Evolutionary conservation across 108 stramenopile genomes (phyloP).

Genomic region (Pseudonitzschia pungens): DNA sequence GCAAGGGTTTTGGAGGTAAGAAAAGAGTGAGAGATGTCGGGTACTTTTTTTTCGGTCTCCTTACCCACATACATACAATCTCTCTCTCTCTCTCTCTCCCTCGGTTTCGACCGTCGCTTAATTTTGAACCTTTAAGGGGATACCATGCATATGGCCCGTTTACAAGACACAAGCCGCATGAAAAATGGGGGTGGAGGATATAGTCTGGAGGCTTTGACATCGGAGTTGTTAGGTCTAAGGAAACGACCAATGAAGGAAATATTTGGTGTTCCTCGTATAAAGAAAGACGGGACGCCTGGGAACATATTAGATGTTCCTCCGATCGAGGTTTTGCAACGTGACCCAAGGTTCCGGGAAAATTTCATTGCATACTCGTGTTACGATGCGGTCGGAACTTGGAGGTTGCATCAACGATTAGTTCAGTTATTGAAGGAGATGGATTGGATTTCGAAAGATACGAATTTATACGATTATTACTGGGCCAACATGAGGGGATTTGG

Average conservation of each 20-base stretch:
- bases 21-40: conserved; percentile 5
- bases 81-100: not conserved
- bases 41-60: not conserved
- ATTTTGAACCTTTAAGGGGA: conserved; percentile 39
- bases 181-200: conserved; percentile 64
- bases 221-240: conserved; percentile 51
- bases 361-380: conserved; percentile 92
- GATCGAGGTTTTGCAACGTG: conserved; percentile 86
- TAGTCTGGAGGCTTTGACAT: conserved; percentile 85
- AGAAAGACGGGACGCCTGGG: conserved; percentile 88
- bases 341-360: conserved; percentile 57
- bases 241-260: conserved; percentile 96
- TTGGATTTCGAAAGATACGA: conserved; percentile 52
- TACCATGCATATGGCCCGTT: conserved; percentile 99
- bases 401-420: conserved; percentile 54
- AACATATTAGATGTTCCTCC: conserved; percentile 78
- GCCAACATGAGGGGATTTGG: conserved; percentile 91
- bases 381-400: conserved; percentile 85
- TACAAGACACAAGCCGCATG: conserved; percentile 79
- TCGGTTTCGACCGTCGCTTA: not conserved
- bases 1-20: conserved; percentile 71
- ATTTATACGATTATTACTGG: conserved; percentile 93
- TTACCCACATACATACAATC: not conserved
- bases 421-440: conserved; percentile 44
- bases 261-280: conserved; percentile 79